phyloP scores from a whole-genome alignment of 148 eudicot species.

The Silene latifolia region DNA sequence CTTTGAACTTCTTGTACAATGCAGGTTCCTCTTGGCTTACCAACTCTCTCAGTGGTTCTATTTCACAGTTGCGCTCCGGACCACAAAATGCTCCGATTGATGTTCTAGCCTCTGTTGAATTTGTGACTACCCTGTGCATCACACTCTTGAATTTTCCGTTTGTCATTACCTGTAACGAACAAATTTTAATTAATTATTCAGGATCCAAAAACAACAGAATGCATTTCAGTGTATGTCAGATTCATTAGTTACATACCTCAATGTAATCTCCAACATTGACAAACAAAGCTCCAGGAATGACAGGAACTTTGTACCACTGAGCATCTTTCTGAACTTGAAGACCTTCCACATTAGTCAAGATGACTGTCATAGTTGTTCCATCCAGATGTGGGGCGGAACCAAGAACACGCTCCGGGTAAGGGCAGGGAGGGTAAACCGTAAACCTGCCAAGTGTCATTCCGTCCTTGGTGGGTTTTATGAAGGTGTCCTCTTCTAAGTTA shows the following conservation, averaged over 20 bases:
- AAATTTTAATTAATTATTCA: no score
- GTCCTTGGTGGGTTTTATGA: slow-evolving; percentile 12
- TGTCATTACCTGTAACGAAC: slow-evolving; percentile 14
- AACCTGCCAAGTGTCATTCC: slow-evolving; percentile 9
- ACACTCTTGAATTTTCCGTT: slow-evolving; percentile 20
- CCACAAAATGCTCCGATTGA: slow-evolving; percentile 15
- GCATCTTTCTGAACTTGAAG: slow-evolving; percentile 34
- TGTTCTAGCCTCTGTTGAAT: not conserved
- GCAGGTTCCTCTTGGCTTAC: not conserved
- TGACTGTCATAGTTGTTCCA: slow-evolving; percentile 9
- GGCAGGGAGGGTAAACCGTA: slow-evolving; percentile 15
- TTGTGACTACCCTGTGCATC: slow-evolving; percentile 18
- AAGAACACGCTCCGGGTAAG: slow-evolving; percentile 11
- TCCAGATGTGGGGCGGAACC: slow-evolving; percentile 17
- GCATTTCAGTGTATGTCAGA: no score
- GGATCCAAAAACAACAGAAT: no score
- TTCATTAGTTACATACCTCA: no score
- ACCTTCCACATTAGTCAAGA: slow-evolving; percentile 34
- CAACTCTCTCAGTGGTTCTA: slow-evolving; percentile 10
- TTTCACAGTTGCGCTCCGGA: not conserved
- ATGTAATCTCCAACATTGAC: slow-evolving; percentile 37
- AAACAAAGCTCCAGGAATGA: slow-evolving; percentile 35
- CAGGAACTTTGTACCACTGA: slow-evolving; percentile 39
- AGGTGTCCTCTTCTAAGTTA: slow-evolving; percentile 11
- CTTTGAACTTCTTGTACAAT: slow-evolving; percentile 19